Evolutionary conservation across 768 basidiomycete genomes (phyloP).

Genomic region (Nidularia pulvinata): DNA sequence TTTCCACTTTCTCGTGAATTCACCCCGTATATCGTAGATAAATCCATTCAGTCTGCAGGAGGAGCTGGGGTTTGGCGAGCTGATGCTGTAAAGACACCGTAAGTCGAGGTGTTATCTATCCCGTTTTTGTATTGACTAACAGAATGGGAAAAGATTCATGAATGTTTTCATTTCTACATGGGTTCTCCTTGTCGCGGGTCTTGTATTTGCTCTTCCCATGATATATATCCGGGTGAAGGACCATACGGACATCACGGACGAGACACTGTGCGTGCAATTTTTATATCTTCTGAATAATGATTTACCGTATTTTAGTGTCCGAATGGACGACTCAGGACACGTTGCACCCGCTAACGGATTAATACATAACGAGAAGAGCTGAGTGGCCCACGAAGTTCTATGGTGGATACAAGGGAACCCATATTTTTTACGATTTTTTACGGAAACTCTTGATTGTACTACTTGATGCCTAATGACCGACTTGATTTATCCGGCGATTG

Average conservation of each 20-base stretch:
- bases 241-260: slow-evolving; percentile 50
- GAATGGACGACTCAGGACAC: background rate
- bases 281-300: no score
- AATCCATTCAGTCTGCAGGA: slow-evolving; percentile 77
- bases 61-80: slow-evolving; percentile 74
- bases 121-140: slow-evolving; percentile 11
- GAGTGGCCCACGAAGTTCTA: no score
- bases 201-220: slow-evolving; percentile 73
- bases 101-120: slow-evolving; percentile 20
- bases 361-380: no score
- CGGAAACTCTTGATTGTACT: no score
- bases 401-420: no score
- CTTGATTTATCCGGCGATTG: no score
- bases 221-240: slow-evolving; percentile 70
- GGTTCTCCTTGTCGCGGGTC: slow-evolving; percentile 65
- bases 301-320: background rate
- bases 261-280: slow-evolving; percentile 47
- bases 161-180: slow-evolving; percentile 76
- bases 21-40: slow-evolving; percentile 37
- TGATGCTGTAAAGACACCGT: slow-evolving; percentile 65
- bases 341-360: background rate
- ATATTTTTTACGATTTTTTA: no score
- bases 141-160: slow-evolving; percentile 45
- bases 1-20: background rate
- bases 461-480: no score